Percentiles rank a stretch among this genome's conserved stretches.
phyloP scores from a whole-genome alignment of 2,329 filamentous ascomycete genomes.

The Trichoderma pleuroti region DNA sequence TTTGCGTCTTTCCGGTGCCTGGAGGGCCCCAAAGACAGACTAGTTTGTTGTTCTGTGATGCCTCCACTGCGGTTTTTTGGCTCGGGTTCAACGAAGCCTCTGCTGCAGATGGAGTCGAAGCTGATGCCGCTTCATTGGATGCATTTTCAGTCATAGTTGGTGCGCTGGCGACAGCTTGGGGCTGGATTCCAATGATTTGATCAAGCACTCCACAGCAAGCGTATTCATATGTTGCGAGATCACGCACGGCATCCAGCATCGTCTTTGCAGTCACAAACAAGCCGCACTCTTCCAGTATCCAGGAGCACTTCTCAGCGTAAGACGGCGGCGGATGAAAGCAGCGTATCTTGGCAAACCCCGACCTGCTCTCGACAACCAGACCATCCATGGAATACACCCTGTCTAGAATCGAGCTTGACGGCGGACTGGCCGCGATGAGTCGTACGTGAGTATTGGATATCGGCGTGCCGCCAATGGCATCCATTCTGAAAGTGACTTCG shows the following conservation, averaged over 20 bases:
- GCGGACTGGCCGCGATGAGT: conserved; percentile 32
- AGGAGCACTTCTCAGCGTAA: conserved; percentile 36
- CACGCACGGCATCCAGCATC: conserved; percentile 36
- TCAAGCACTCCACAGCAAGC: conserved; percentile 33
- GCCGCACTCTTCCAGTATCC: conserved; percentile 37
- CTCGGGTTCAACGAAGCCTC: conserved; percentile 21
- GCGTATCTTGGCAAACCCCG: conserved; percentile 29
- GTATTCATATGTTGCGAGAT: conserved; percentile 30
- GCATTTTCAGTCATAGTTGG: neutral
- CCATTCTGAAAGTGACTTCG: conserved; percentile 21
- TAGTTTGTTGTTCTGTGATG: conserved; percentile 30
- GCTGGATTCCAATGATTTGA: conserved; percentile 16
- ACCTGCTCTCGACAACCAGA: conserved; percentile 32
- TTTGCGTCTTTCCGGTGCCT: conserved; percentile 44
- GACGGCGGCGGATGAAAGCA: conserved; percentile 38
- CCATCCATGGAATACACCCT: conserved; percentile 37
- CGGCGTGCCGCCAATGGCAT: conserved; percentile 24
- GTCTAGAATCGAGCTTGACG: conserved; percentile 30
- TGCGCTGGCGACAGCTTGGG: neutral
- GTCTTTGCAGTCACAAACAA: conserved; percentile 41
- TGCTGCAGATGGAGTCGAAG: neutral
- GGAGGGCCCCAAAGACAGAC: conserved; percentile 44
- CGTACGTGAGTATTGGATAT: conserved; percentile 34
- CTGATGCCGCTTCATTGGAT: neutral
- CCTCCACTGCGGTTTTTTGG: conserved; percentile 21